Conservation (phyloP, 1,139 yeast species). For the Pichia sp. region DNA sequence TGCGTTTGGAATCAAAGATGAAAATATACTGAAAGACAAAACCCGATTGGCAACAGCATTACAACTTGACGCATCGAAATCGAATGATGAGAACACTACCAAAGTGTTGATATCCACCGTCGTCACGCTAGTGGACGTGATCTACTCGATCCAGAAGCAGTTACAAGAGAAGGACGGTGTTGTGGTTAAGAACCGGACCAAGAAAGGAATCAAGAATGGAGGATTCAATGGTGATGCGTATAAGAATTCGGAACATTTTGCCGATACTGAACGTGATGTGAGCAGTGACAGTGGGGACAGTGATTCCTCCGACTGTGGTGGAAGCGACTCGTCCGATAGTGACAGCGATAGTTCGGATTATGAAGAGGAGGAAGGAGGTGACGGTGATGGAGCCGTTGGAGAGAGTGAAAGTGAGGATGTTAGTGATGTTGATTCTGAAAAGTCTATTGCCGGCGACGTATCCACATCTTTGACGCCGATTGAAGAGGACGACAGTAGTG, state of each 20-base stretch:
- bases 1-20: conserved; percentile 3
- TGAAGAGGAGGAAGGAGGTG: too few species aligned
- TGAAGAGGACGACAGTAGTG: background rate
- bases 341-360: too few species aligned
- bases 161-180: background rate
- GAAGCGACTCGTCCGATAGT: too few species aligned
- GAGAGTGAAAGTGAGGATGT: background rate
- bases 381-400: too few species aligned
- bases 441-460: too few species aligned
- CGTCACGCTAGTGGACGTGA: background rate
- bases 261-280: background rate
- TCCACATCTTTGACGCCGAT: too few species aligned
- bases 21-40: background rate
- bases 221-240: background rate
- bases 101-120: background rate
- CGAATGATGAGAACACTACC: background rate
- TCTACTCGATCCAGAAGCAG: background rate
- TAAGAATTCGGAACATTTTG: background rate
- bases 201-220: background rate
- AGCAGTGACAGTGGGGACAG: background rate
- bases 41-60: background rate
- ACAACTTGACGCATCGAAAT: background rate
- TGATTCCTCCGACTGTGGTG: too few species aligned
- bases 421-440: background rate
- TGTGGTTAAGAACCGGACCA: background rate